Evolutionary conservation across 1,284 basidiomycete species (phyloP).

Genomic region (Ustilago vetiveriae): DNA sequence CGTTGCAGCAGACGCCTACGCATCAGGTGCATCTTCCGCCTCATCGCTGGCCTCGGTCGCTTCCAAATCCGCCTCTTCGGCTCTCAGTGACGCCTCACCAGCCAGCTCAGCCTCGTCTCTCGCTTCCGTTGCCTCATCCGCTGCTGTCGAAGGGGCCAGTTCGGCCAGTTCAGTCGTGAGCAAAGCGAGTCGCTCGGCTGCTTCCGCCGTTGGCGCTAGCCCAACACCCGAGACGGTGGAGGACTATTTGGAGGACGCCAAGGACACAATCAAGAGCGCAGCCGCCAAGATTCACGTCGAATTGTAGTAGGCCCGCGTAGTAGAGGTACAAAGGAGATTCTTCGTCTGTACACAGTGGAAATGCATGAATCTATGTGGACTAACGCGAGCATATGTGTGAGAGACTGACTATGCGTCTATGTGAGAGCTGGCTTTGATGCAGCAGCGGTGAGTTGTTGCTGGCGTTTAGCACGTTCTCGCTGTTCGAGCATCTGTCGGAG

Average conservation of each 20-base stretch:
- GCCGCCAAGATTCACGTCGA: constrained; percentile 19
- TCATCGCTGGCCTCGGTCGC: constrained; percentile 11
- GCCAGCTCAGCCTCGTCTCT: constrained; percentile 3
- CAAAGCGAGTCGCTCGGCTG: constrained; percentile 12
- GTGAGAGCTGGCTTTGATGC: background rate
- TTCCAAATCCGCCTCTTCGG: constrained; percentile 2
- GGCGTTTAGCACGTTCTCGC: background rate
- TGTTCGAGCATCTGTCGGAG: constrained; percentile 25
- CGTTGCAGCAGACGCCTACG: constrained; percentile 4
- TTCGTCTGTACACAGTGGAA: background rate
- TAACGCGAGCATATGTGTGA: background rate
- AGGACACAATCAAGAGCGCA: constrained; percentile 5
- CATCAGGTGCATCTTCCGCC: constrained; percentile 6
- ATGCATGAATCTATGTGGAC: background rate
- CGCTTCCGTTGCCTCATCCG: background rate
- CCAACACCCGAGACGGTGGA: constrained; percentile 25
- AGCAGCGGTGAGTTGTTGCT: background rate
- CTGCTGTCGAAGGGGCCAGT: background rate
- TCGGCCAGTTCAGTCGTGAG: constrained; percentile 1
- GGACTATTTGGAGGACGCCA: constrained; percentile 30
- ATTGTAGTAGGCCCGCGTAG: constrained; percentile 9
- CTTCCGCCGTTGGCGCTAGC: constrained; percentile 14
- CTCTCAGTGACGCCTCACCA: background rate
- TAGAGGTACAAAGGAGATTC: background rate
- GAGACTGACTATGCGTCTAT: background rate